Conservation (phyloP, 345 rosid species). For the Hypericum perforatum region DNA sequence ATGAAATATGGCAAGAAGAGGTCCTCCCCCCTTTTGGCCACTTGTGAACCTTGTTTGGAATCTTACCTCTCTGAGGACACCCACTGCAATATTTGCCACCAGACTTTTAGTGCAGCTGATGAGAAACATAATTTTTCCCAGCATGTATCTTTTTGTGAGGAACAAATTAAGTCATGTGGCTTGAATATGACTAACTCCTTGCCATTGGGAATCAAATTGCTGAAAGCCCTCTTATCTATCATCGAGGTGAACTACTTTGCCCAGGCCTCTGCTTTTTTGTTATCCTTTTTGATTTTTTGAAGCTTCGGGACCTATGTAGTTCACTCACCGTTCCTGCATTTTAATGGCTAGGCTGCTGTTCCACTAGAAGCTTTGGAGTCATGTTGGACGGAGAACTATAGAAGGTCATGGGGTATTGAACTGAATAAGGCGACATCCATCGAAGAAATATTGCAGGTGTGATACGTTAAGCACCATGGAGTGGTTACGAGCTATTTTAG, state of each 20-base stretch:
- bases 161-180: constrained; percentile 14
- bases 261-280: background rate
- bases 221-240: constrained; percentile 53
- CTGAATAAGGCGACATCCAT: constrained; percentile 51
- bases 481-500: background rate
- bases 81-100: constrained; percentile 46
- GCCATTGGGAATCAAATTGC: constrained; percentile 50
- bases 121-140: constrained; percentile 33
- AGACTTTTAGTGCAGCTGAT: constrained; percentile 19
- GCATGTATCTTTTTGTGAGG: constrained; percentile 31
- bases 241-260: constrained; percentile 44
- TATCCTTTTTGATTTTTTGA: constrained; percentile 1
- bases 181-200: constrained; percentile 20
- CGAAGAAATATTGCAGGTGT: constrained; percentile 51
- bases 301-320: background rate
- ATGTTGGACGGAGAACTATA: constrained; percentile 45
- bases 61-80: constrained; percentile 31
- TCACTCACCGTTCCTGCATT: constrained; percentile 11
- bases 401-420: constrained; percentile 56
- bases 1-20: constrained; percentile 48
- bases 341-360: constrained; percentile 43
- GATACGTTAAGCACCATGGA: background rate
- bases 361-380: constrained; percentile 59
- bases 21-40: constrained; percentile 32
- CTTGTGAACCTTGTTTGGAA: constrained; percentile 50